Evolutionary conservation across 768 basidiomycete genomes (phyloP).

Genomic region (Tephrocybe sp.): DNA sequence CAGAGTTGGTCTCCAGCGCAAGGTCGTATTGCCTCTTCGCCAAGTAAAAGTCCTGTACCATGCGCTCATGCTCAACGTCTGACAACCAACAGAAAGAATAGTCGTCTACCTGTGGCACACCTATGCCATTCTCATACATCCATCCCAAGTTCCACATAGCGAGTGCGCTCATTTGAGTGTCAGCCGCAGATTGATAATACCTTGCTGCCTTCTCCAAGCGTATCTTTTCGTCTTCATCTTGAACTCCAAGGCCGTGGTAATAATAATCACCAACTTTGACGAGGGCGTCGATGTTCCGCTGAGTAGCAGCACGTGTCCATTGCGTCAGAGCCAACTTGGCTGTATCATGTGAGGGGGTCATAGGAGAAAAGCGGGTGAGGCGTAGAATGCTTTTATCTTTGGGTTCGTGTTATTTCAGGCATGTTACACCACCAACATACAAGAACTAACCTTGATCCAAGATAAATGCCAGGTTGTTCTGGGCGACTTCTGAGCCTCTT

Average conservation of each 20-base stretch:
- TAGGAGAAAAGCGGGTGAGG: constrained; percentile 64
- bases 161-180: constrained; percentile 87
- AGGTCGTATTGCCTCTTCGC: constrained; percentile 95
- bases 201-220: constrained; percentile 89
- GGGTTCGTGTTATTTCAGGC: not conserved
- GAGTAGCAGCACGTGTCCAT: constrained; percentile 92
- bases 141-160: constrained; percentile 99
- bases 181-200: constrained; percentile 93
- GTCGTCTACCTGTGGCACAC: constrained; percentile 71
- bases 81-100: not conserved
- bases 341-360: constrained; percentile 76
- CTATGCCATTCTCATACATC: constrained; percentile 98
- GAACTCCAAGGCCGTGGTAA: constrained; percentile 83
- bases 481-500: constrained; percentile 86
- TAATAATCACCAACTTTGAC: constrained; percentile 99
- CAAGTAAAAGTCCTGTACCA: constrained; percentile 82
- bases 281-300: constrained; percentile 93
- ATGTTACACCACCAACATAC: not conserved
- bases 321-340: constrained; percentile 84
- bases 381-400: constrained; percentile 71
- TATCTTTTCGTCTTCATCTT: constrained; percentile 57
- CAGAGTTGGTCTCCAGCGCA: constrained; percentile 81
- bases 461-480: constrained; percentile 92
- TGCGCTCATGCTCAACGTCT: not conserved
- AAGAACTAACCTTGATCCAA: constrained; percentile 77